Evolutionary conservation across 2,329 filamentous ascomycete species (phyloP), one percentile per base, ranked within the genome.

Genomic region (Botrytis tulipae): DNA sequence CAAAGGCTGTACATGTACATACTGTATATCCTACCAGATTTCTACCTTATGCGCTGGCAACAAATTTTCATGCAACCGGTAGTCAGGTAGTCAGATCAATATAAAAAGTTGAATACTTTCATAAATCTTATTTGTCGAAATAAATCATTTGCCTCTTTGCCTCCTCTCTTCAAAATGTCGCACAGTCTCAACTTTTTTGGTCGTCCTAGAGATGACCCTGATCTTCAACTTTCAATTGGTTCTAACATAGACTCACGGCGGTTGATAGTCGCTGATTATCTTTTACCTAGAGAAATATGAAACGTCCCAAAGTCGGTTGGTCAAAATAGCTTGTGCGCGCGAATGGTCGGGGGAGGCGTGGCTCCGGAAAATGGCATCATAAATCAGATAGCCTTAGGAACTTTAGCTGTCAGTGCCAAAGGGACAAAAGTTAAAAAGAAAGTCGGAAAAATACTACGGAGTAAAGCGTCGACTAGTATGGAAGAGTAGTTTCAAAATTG

Each of bases 21-120:
- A 29, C 48, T 29, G 60, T 65, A 35, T 32, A 44, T 51, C 46
- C 44, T 60, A 16, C 57, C 66, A 68, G 4, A 62, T 61, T 48
- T n/a, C 65, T 42, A 29, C 42, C 60, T 48, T 72, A 72, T 72
- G 70, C 70, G 70, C 61, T 72, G 70, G 70, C 70, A 72, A 44
- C 46, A 20, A 57, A 35, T 44, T 22, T 37, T 37, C 35, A 70
- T 73, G 71, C 70, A 67, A 72, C n/a, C n/a, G 51, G n/a, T 57
- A 29, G 51, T 16, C 25, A 61, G 51, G 22, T 22, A 67, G 61
- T 35, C 37, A 57, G 70, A 67, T 72, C n/a, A 67, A 66, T 40
- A 51, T 37, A 65, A 40, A 35, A 59, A 42, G 25, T n/a, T 62
- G 70, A 66, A 66, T 57, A 65, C 25, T 71, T 63, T 44, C 35